Percentiles rank a stretch among this genome's conserved stretches.
phyloP scores from a whole-genome alignment of 1,284 basidiomycete species.

The Irpex sp. region DNA sequence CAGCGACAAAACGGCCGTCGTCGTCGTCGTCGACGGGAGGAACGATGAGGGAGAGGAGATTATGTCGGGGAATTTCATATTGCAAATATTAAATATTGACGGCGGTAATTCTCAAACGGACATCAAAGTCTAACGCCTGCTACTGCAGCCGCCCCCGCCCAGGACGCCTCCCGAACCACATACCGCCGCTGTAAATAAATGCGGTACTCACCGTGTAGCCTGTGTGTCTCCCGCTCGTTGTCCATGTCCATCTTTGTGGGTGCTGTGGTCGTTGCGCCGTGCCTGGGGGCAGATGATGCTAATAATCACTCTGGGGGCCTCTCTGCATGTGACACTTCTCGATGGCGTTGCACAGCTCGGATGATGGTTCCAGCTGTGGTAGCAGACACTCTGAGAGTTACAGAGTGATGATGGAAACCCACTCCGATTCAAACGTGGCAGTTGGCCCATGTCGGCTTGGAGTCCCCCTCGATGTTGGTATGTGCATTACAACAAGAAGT shows the following conservation, averaged over 20 bases:
- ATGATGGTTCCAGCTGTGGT: not conserved
- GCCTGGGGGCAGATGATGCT: conserved; percentile 48
- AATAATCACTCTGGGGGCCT: not conserved
- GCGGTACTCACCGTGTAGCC: not conserved
- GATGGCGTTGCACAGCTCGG: conserved; percentile 4
- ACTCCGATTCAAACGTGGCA: not conserved
- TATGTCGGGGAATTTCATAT: conserved; percentile 13
- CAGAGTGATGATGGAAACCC: conserved; percentile 4
- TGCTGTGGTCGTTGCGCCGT: conserved; percentile 17
- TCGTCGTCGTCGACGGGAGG: conserved; percentile 11
- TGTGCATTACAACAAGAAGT: not conserved
- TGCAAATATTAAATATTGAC: conserved; percentile 4
- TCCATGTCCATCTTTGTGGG: conserved; percentile 1
- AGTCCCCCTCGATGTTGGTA: not conserved
- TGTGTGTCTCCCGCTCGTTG: not conserved
- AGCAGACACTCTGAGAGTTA: not conserved
- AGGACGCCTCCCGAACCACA: not conserved
- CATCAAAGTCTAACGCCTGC: not conserved
- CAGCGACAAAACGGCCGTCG: conserved; percentile 5
- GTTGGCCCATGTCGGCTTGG: not conserved
- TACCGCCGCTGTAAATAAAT: not conserved
- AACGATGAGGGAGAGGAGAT: conserved; percentile 4
- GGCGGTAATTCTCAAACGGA: conserved; percentile 8
- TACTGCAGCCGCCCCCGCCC: not conserved
- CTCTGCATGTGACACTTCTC: conserved; percentile 3